A percentile compares a stretch with the other conserved stretches of the same genome.
Conservation (phyloP, 148 eudicot species). For the Amaranthus hypochondriacus region DNA sequence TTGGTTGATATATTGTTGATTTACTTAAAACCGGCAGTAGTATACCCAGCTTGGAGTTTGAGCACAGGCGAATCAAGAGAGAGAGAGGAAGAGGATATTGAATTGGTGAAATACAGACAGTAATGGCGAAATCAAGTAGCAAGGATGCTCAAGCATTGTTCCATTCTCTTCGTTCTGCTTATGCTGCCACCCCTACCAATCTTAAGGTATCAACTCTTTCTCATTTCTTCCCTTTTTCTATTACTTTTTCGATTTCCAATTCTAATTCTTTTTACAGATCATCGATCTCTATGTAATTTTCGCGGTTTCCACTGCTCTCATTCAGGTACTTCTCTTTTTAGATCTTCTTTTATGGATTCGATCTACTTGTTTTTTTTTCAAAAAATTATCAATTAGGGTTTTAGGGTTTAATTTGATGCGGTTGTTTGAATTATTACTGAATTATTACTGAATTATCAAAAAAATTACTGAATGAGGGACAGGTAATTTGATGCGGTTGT, state of each 20-base stretch:
- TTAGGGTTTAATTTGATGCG: too few species aligned
- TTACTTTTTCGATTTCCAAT: not conserved
- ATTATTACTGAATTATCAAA: too few species aligned
- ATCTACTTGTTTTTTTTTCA: not conserved
- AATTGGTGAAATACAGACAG: not conserved
- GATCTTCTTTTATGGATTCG: slow-evolving; percentile 11
- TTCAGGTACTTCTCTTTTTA: slow-evolving; percentile 50
- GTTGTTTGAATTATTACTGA: too few species aligned
- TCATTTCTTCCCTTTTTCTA: not conserved
- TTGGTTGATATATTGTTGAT: too few species aligned
- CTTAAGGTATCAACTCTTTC: slow-evolving; percentile 50
- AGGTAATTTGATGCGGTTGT: too few species aligned
- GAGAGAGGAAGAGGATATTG: not conserved
- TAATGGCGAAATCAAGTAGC: slow-evolving; percentile 68
- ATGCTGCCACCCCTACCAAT: slow-evolving; percentile 62
- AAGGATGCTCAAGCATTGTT: slow-evolving; percentile 80
- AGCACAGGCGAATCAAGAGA: not conserved
- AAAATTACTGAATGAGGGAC: too few species aligned
- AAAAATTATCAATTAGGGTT: too few species aligned
- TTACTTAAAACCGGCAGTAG: too few species aligned
- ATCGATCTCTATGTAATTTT: slow-evolving; percentile 72
- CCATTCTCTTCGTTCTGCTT: slow-evolving; percentile 74
- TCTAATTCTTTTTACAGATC: slow-evolving; percentile 38
- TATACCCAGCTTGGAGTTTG: too few species aligned
- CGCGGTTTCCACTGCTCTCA: slow-evolving; percentile 61